These are phyloP conservation scores for Geotrichum aggregatum DNA, from an alignment of 1,139 yeast genomes.

Conservation along the genomic window DNA sequence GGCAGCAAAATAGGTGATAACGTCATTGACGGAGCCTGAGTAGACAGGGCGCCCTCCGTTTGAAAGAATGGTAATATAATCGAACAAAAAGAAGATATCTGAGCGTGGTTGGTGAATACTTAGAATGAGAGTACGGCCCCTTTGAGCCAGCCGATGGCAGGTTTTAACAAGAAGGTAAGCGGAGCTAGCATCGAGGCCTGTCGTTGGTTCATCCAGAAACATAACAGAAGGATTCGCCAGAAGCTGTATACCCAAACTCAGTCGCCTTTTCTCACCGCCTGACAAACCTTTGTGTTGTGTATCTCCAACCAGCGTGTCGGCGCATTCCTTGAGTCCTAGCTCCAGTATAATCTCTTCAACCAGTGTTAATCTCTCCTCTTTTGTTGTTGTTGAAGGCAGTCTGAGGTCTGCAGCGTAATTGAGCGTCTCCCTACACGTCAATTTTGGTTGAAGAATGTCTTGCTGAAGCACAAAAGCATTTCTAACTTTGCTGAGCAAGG, in stretches of 20 bases:
- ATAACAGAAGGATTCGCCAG: conserved; percentile 70
- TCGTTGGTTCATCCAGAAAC: conserved; percentile 84
- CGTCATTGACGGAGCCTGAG: conserved; percentile 50
- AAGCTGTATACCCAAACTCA: conserved; percentile 74
- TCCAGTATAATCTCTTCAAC: conserved; percentile 59
- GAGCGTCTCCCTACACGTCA: conserved; percentile 69
- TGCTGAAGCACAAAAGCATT: conserved; percentile 75
- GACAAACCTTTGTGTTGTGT: conserved; percentile 54
- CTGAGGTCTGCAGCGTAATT: conserved; percentile 67
- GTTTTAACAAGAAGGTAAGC: conserved; percentile 64
- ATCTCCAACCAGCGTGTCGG: conserved; percentile 53
- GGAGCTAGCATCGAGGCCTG: conserved; percentile 79
- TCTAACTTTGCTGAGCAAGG: conserved; percentile 37
- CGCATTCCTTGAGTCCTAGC: conserved; percentile 59
- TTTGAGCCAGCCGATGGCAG: conserved; percentile 52
- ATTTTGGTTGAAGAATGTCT: conserved; percentile 65
- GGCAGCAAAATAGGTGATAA: conserved; percentile 50
- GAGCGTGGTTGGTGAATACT: conserved; percentile 85
- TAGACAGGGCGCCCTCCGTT: conserved; percentile 62
- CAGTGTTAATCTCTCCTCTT: conserved; percentile 44
- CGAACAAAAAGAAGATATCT: conserved; percentile 67
- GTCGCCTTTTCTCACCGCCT: conserved; percentile 81
- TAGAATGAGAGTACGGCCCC: conserved; percentile 68
- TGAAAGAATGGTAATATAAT: conserved; percentile 65
- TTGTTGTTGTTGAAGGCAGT: conserved; percentile 44